Evolutionary conservation across 2,329 filamentous ascomycete genomes (phyloP).

Genomic region (Pestalotiopsis sp.): DNA sequence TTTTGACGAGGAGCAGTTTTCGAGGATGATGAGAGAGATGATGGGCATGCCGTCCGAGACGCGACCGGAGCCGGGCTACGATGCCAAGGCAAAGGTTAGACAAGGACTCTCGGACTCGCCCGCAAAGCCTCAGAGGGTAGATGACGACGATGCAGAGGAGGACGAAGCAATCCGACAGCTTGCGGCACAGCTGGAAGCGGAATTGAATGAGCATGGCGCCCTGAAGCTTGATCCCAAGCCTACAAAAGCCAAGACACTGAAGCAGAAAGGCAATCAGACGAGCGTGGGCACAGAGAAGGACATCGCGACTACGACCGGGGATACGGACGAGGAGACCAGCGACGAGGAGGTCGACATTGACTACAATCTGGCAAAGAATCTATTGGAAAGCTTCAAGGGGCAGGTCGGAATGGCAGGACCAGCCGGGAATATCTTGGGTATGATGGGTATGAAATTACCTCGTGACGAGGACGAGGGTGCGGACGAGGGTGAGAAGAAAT

Average conservation of each 20-base stretch:
- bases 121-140: slow-evolving; percentile 38
- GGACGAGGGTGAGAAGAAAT: slow-evolving; percentile 31
- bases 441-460: slow-evolving; percentile 83
- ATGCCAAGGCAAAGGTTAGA: slow-evolving; percentile 14
- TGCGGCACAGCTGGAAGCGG: slow-evolving; percentile 71
- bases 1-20: slow-evolving; percentile 85
- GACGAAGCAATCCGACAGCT: slow-evolving; percentile 66
- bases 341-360: slow-evolving; percentile 74
- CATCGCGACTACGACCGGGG: slow-evolving; percentile 13
- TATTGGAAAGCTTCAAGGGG: slow-evolving; percentile 90
- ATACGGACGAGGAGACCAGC: slow-evolving; percentile 48
- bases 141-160: slow-evolving; percentile 35
- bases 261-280: slow-evolving; percentile 24
- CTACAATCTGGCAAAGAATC: slow-evolving; percentile 85
- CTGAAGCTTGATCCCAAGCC: slow-evolving; percentile 53
- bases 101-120: slow-evolving; percentile 23
- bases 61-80: neutral
- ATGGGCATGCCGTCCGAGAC: slow-evolving; percentile 64
- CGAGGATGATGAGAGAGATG: slow-evolving; percentile 88
- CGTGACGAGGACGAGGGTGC: slow-evolving; percentile 69
- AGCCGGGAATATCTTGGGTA: slow-evolving; percentile 80
- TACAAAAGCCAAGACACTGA: slow-evolving; percentile 33
- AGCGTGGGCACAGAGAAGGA: slow-evolving; percentile 22
- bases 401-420: slow-evolving; percentile 86
- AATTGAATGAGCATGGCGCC: slow-evolving; percentile 70